Evolutionary conservation across 2,329 filamentous ascomycete species (phyloP).

Genomic region (Trematosphaeria pertusa): DNA sequence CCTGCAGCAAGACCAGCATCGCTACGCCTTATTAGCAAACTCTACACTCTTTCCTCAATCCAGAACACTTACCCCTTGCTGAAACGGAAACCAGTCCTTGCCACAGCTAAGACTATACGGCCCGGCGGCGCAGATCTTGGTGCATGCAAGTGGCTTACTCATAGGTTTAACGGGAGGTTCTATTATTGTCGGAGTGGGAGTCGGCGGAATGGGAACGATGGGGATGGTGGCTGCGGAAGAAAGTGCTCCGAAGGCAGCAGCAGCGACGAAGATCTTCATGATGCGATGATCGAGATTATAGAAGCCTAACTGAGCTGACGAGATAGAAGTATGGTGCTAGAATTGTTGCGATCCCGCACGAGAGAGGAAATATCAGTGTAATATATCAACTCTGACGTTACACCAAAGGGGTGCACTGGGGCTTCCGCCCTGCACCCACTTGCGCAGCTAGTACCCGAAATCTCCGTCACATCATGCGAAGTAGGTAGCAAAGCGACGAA

Average conservation of each 20-base stretch:
- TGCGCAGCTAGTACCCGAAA: not conserved
- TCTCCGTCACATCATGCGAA: not conserved
- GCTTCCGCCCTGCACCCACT: no score
- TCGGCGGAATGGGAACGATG: not conserved
- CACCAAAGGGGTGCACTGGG: no score
- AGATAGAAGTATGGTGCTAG: no score
- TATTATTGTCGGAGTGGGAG: not conserved
- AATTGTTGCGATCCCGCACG: no score
- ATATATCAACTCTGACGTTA: no score
- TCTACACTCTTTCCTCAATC: no score
- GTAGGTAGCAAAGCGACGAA: not conserved
- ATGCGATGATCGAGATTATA: no score
- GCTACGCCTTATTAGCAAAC: not conserved
- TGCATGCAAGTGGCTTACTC: not conserved
- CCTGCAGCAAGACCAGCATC: constrained; percentile 1
- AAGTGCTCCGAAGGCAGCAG: no score
- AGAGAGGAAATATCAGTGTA: no score
- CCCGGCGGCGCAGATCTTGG: not conserved
- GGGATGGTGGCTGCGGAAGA: not conserved
- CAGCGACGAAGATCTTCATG: no score
- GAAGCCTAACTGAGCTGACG: no score
- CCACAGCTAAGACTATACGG: not conserved
- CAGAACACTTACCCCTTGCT: not conserved
- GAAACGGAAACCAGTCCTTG: not conserved
- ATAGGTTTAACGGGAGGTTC: no score